Percentiles rank a stretch among this genome's conserved stretches.
Evolutionary conservation across 23 red algal genomes (phyloP).

Genomic region (Gracilaria gracilis): DNA sequence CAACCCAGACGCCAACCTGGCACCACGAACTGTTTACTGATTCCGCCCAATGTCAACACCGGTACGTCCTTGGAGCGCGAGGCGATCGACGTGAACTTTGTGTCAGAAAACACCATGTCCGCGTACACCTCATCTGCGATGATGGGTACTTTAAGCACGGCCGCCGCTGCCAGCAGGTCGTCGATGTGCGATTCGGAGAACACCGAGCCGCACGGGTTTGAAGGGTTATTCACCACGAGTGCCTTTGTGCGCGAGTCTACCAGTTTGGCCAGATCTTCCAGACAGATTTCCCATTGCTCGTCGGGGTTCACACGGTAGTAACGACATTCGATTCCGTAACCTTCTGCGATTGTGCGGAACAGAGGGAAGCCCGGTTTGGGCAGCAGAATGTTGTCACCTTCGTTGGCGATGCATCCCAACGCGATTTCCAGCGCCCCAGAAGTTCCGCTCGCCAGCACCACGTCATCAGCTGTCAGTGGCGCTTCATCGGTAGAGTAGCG

Average conservation of each 20-base stretch:
- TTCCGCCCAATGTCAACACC: slow-evolving; percentile 80
- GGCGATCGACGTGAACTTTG: slow-evolving; percentile 67
- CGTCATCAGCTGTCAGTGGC: slow-evolving; percentile 70
- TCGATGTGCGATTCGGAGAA: slow-evolving; percentile 78
- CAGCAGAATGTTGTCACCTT: slow-evolving; percentile 93
- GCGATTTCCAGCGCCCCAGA: slow-evolving; percentile 95
- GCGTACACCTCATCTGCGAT: slow-evolving; percentile 98
- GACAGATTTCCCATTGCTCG: slow-evolving; percentile 79
- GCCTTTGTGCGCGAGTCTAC: slow-evolving; percentile 87
- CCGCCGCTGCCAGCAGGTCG: slow-evolving; percentile 62
- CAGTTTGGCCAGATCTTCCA: slow-evolving; percentile 45
- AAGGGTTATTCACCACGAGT: slow-evolving; percentile 98
- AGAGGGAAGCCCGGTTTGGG: slow-evolving; percentile 94
- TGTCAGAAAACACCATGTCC: slow-evolving; percentile 83
- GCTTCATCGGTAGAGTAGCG: slow-evolving; percentile 55
- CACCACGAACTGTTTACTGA: slow-evolving; percentile 92
- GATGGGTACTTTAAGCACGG: slow-evolving; percentile 77
- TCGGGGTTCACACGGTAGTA: slow-evolving; percentile 79
- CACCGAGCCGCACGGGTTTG: slow-evolving; percentile 96
- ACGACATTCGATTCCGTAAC: slow-evolving; percentile 73
- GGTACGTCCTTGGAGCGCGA: slow-evolving; percentile 77
- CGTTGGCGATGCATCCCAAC: slow-evolving; percentile 81
- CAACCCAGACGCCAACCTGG: slow-evolving; percentile 98
- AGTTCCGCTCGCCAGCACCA: slow-evolving; percentile 79
- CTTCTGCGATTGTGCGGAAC: slow-evolving; percentile 80